Evolutionary conservation across 2,329 filamentous ascomycete genomes (phyloP).

Genomic region (Colletotrichum endophyticum): DNA sequence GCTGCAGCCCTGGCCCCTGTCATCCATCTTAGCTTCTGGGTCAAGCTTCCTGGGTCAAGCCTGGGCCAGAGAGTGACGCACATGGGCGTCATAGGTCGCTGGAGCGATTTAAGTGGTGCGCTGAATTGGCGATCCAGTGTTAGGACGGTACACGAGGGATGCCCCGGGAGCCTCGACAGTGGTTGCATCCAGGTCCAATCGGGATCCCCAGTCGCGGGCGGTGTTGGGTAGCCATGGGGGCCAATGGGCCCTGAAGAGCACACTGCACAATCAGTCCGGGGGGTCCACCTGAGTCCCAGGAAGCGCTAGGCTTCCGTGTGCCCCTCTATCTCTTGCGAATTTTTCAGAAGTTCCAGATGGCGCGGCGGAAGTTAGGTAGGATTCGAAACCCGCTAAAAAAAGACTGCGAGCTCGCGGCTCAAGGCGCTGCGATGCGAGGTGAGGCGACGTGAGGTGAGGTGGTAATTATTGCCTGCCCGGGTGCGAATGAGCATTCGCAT

Average conservation of each 20-base stretch:
- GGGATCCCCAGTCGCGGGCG: background rate
- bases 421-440: background rate
- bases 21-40: slow-evolving; percentile 21
- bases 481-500: background rate
- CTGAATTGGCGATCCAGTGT: background rate
- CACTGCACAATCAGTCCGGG: background rate
- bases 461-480: background rate
- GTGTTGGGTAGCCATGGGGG: background rate
- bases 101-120: slow-evolving; percentile 11
- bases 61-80: slow-evolving; percentile 10
- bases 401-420: background rate
- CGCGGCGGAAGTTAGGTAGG: background rate
- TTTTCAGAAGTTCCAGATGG: background rate
- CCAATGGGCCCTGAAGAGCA: background rate
- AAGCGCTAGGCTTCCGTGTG: background rate
- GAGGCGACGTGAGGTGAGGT: background rate
- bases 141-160: slow-evolving; percentile 1
- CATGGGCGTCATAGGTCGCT: slow-evolving; percentile 15
- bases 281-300: background rate
- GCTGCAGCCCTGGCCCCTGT: slow-evolving; percentile 11
- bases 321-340: background rate
- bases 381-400: slow-evolving; percentile 7
- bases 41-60: slow-evolving; percentile 19
- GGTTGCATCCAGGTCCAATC: background rate
- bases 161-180: background rate